Evolutionary conservation across 1,284 basidiomycete species (phyloP), one percentile per base, ranked within the genome.

Genomic region (Phellinidium pouzarii): DNA sequence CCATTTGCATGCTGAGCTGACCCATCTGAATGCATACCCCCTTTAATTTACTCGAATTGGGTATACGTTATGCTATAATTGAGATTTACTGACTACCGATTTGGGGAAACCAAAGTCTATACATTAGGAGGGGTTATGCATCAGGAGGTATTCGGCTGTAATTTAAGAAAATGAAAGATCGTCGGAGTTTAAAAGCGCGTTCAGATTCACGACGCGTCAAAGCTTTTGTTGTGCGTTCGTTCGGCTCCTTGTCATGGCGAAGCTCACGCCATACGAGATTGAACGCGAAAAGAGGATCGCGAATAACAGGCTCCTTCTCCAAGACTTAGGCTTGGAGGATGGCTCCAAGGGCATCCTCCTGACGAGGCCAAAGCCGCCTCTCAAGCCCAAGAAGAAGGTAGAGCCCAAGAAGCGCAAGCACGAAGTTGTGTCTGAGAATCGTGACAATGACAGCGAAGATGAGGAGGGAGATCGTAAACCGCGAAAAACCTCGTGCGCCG

Each of bases 251-350:
- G 29, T 29, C 22, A 50, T 57, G 55, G 47, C 46, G 19, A 71
- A 72, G 68, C 60, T 68, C 4, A 76, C 73, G 20, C 63, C 70
- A 31, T 82, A 82, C 50, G 77, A 79, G 59, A 65, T 66, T 51
- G 64, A 71, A 54, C 77, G 79, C 7, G 59, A 64, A 0, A 63
- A 59, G 25, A 82, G 78, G 58, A 80, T 84, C 9, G 67, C 55
- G 38, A 74, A 71, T 19, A 84, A 84, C 58, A 70, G 58, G 52
- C 66, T 57, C 17, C 26, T 80, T 0, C 68, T 87, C 25, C 59
- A 60, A 6, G 37, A 48, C 0, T 61, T 84, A 2, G 74, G 68
- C 1, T 61, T 82, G 0, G 69, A 75, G 0, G 68, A 75, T 25
- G 11, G 53, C 27, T 12, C 46, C 23, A 14, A 38, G 31, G 19